phyloP scores from a whole-genome alignment of 768 basidiomycete species.

The Hebeloma cylindrosporum region DNA sequence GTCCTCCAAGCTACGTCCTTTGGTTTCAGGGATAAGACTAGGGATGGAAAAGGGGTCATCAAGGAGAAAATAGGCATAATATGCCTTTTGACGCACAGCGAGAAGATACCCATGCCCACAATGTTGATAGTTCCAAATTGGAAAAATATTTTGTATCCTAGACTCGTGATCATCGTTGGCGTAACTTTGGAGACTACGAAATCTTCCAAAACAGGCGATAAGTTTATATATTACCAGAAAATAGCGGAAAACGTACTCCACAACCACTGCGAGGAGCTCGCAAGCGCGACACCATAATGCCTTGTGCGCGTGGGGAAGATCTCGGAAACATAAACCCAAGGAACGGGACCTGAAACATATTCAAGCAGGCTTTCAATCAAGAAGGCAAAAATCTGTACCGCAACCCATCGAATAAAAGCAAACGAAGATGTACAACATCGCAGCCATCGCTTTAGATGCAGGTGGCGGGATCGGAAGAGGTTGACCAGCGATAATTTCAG shows the following conservation, averaged over 20 bases:
- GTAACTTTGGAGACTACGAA: constrained; percentile 64
- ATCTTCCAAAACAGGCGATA: constrained; percentile 4
- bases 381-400: constrained; percentile 38
- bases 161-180: constrained; percentile 55
- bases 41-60: too few species aligned
- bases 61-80: too few species aligned
- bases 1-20: constrained; percentile 54
- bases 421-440: constrained; percentile 83
- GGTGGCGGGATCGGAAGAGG: constrained; percentile 42
- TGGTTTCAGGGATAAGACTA: constrained; percentile 63
- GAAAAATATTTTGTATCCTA: constrained; percentile 76
- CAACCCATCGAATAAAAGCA: constrained; percentile 89
- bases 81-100: constrained; percentile 62
- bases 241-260: constrained; percentile 52
- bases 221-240: background rate
- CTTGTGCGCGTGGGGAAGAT: constrained; percentile 86
- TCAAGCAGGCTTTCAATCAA: constrained; percentile 26
- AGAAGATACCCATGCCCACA: constrained; percentile 65
- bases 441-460: constrained; percentile 80
- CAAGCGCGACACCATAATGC: constrained; percentile 75
- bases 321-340: constrained; percentile 71
- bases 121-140: constrained; percentile 78
- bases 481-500: constrained; percentile 25
- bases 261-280: constrained; percentile 80
- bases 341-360: constrained; percentile 37